Evolutionary conservation across 441 rosid genomes (phyloP).

Genomic region (Pelargonium citronellum): DNA sequence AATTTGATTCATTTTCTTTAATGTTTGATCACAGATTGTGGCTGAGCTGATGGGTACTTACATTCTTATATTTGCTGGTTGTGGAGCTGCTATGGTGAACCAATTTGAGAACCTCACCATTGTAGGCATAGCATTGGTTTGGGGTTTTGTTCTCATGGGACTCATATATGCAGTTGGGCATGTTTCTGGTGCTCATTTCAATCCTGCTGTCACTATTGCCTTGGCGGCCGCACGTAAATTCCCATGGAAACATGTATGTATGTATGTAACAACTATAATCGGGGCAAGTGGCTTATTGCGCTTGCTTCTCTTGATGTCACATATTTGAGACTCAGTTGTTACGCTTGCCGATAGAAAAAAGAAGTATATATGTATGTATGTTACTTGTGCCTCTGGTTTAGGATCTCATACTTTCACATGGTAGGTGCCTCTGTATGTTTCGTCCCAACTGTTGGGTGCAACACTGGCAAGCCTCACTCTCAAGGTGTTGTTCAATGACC

Average conservation of each 20-base stretch:
- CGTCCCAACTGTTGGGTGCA: slow-evolving; percentile 43
- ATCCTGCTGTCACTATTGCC: slow-evolving; percentile 49
- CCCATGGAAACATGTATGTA: slow-evolving; percentile 44
- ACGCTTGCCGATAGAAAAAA: not conserved
- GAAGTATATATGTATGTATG: not conserved
- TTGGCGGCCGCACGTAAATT: slow-evolving; percentile 33
- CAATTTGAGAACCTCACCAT: slow-evolving; percentile 29
- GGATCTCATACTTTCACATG: no score
- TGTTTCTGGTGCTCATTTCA: slow-evolving; percentile 52
- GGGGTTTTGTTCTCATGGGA: slow-evolving; percentile 43
- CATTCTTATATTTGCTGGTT: slow-evolving; percentile 40
- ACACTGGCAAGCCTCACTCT: slow-evolving; percentile 40
- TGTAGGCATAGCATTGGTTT: slow-evolving; percentile 40
- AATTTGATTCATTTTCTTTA: no score
- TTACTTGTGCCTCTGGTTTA: not conserved
- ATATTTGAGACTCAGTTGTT: no score
- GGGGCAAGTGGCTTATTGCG: no score
- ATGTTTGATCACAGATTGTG: slow-evolving; percentile 35
- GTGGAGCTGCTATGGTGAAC: slow-evolving; percentile 39
- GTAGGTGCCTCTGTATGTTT: slow-evolving; percentile 41
- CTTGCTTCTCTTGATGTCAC: no score
- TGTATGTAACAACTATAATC: no score
- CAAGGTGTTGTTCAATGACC: slow-evolving; percentile 26
- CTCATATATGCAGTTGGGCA: slow-evolving; percentile 41
- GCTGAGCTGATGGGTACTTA: slow-evolving; percentile 52